These are phyloP conservation scores for Microdochium trichocladiopsis DNA, from an alignment of 2,329 filamentous ascomycete genomes.

Conservation along the genomic window DNA sequence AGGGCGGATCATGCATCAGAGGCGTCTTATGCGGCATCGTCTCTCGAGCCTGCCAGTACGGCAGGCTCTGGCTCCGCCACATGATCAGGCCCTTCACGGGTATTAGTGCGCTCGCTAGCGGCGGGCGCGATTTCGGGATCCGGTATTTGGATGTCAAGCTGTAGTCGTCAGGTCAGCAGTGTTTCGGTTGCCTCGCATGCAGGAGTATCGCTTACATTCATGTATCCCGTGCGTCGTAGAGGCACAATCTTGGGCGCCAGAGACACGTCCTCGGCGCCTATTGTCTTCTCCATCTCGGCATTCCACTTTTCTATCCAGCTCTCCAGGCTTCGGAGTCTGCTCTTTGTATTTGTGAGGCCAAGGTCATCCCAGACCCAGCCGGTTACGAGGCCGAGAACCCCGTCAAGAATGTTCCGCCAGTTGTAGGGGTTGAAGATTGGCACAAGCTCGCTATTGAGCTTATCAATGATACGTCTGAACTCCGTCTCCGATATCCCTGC, in stretches of 20 bases:
- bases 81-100: conserved; percentile 1
- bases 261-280: conserved; percentile 40
- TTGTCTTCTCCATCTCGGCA: conserved; percentile 52
- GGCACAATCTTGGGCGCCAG: conserved; percentile 66
- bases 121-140: conserved; percentile 61
- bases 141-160: conserved; percentile 77
- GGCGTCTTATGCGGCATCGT: not conserved
- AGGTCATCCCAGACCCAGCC: conserved; percentile 95
- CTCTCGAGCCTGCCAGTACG: conserved; percentile 3
- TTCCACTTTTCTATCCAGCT: conserved; percentile 87
- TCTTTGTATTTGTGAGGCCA: conserved; percentile 70
- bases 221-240: conserved; percentile 76
- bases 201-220: conserved; percentile 56
- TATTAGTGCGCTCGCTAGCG: not conserved
- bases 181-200: not conserved
- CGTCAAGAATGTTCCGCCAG: conserved; percentile 72
- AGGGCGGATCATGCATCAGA: not conserved
- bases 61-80: conserved; percentile 6
- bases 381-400: conserved; percentile 70
- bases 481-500: conserved; percentile 75
- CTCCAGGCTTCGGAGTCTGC: conserved; percentile 63
- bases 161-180: conserved; percentile 6
- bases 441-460: conserved; percentile 70
- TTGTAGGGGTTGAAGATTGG: conserved; percentile 76
- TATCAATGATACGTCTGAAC: conserved; percentile 75